Conservation (phyloP, 345 rosid species). For the Salix dunnii region DNA sequence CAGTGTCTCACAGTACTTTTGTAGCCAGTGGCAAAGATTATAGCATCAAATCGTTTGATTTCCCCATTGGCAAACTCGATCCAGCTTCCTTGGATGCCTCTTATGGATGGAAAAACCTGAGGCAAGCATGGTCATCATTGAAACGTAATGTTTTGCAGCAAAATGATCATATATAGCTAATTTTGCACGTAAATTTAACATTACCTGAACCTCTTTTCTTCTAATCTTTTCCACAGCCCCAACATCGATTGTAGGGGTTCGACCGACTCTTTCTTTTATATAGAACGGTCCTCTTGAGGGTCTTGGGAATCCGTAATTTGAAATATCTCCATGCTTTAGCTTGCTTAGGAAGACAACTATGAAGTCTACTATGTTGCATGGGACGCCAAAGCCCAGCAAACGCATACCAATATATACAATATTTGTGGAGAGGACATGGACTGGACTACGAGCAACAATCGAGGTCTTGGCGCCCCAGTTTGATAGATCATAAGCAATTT, state of each 20-base stretch:
- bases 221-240: slow-evolving; percentile 16
- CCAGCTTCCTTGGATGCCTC: neutral
- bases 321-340: slow-evolving; percentile 1
- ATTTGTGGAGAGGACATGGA: slow-evolving; percentile 23
- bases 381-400: slow-evolving; percentile 17
- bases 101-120: neutral
- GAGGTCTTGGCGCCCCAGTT: neutral
- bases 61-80: slow-evolving; percentile 4
- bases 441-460: slow-evolving; percentile 17
- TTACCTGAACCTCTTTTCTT: slow-evolving; percentile 6
- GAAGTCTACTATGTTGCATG: slow-evolving; percentile 18
- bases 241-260: slow-evolving; percentile 23
- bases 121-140: no score
- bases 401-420: slow-evolving; percentile 27
- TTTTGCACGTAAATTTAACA: no score
- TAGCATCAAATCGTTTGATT: neutral
- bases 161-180: no score
- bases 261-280: slow-evolving; percentile 6
- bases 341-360: slow-evolving; percentile 3
- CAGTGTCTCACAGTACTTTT: slow-evolving; percentile 7
- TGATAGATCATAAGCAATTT: slow-evolving; percentile 18
- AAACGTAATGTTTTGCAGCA: no score
- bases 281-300: slow-evolving; percentile 11
- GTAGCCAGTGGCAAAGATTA: slow-evolving; percentile 11
- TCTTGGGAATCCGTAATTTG: slow-evolving; percentile 34